Evolutionary conservation across 2,329 filamentous ascomycete species (phyloP), one percentile per base, ranked within the genome.

Genomic region (Cercospora nicotianae): DNA sequence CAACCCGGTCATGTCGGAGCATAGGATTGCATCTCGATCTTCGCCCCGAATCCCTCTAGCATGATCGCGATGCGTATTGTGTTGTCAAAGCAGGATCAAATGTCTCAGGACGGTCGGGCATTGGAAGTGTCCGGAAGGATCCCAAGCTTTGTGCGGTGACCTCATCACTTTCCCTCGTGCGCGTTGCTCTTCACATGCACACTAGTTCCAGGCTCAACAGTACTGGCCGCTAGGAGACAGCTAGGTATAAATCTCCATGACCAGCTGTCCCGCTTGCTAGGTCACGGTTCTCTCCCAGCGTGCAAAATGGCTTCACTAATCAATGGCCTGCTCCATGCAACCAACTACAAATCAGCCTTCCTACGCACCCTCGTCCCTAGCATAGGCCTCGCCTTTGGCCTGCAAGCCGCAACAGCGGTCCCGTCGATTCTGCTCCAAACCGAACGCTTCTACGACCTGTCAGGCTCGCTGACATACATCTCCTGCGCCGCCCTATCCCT

Each of bases 401-500:
- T 91, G 58, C 89, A 91, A 79, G 82, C 85, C 8, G 86, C 84
- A 48, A 86, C 87, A 6, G 89, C 87, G 4, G 76, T 89, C 1
- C 89, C 89, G 5, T 90, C 87, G 5, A 87, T 90, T 68, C 70
- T 84, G 28, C 80, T 82, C 33, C 84, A 87, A 73, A 86, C 86
- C 6, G 90, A 91, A 75, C 85, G 86, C 42, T 90, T 90, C 81
- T 91, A 90, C 76, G 90, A 91, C 75, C 77, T 89, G 59, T 89
- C 87, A 1, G 89, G 89, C 59, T 88, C 87, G 13, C 74, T 89
- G 33, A 91, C 89, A 2, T 90, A 89, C 75, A 82, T 91, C 42
- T 86, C 87, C 64, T 88, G 89, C 76, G 87, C 87, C 13, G 85
- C 86, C 0, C 77, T 90, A 30, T 87, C 85, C 67, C 80, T 91